Evolutionary conservation across 31 red algal genomes (phyloP).

Genomic region (Porphyra umbilicalis): DNA sequence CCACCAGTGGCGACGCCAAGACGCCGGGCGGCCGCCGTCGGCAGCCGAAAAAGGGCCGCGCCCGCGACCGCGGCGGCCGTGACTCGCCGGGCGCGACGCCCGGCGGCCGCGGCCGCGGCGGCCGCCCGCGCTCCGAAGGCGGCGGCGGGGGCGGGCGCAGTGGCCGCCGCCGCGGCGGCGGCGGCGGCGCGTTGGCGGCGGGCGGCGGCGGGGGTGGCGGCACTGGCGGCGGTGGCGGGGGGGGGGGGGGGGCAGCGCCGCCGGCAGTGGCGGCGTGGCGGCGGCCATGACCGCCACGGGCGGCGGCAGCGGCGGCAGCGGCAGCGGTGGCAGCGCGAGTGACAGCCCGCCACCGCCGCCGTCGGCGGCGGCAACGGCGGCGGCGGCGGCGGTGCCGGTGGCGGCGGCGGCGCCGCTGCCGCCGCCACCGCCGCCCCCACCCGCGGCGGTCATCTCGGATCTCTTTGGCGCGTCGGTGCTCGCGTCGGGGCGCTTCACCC

Average conservation of each 20-base stretch:
- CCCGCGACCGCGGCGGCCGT: not conserved
- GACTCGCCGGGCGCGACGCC: not conserved
- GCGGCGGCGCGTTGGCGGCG: not conserved
- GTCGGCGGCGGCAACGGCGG: not conserved
- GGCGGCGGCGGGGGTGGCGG: too few species aligned
- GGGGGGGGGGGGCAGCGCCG: not conserved
- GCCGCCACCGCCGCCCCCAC: not conserved
- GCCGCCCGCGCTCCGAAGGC: not conserved
- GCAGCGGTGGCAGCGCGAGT: not conserved
- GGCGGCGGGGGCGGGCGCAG: not conserved
- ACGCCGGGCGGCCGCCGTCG: not conserved
- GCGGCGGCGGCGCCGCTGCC: not conserved
- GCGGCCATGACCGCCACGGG: not conserved
- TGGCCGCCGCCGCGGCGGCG: not conserved
- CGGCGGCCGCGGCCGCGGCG: not conserved
- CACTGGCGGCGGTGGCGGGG: too few species aligned
- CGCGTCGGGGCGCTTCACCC: slow-evolving; percentile 1
- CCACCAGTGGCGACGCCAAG: not conserved
- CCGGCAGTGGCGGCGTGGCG: not conserved
- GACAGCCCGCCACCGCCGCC: not conserved
- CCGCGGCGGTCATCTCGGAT: not conserved
- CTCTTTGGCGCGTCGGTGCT: slow-evolving; percentile 7
- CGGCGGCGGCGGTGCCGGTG: not conserved
- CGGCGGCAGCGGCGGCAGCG: not conserved
- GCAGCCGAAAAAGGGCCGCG: not conserved